These are phyloP conservation scores for Penicillium nucicola DNA, from an alignment of 495 filamentous ascomycete genomes.

Conservation along the genomic window DNA sequence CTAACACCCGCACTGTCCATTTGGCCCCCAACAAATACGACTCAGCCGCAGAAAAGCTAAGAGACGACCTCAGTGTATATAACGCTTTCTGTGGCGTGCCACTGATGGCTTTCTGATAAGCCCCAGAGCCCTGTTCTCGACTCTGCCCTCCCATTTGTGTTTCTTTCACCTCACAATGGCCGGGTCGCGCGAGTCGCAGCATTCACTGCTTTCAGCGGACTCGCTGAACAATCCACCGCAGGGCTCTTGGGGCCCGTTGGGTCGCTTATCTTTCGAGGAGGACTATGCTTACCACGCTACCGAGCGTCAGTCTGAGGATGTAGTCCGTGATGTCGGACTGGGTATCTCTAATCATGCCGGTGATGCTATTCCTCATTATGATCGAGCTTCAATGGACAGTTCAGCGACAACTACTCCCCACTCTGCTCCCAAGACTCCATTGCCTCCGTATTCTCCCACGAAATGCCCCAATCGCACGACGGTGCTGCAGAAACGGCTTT, in stretches of 20 bases:
- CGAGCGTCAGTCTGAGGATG: conserved; percentile 18
- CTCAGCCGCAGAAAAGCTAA: neutral
- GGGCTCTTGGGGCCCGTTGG: conserved; percentile 20
- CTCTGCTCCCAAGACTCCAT: conserved; percentile 2
- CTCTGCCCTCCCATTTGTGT: neutral
- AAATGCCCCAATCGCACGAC: conserved; percentile 19
- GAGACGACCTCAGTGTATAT: neutral
- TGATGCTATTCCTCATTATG: conserved; percentile 6
- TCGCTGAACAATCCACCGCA: conserved; percentile 8
- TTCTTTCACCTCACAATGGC: conserved; percentile 6
- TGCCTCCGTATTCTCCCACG: neutral
- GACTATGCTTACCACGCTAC: conserved; percentile 11
- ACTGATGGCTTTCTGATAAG: no score
- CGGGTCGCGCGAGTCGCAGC: conserved; percentile 20
- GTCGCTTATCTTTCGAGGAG: conserved; percentile 6
- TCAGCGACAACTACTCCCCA: conserved; percentile 6
- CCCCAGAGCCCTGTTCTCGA: no score
- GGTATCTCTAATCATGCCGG: conserved; percentile 15
- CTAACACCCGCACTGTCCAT: no score
- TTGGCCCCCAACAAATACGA: neutral
- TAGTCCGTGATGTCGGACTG: conserved; percentile 18
- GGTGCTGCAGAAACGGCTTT: conserved; percentile 37
- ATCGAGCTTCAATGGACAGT: conserved; percentile 6
- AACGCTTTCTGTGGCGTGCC: neutral
- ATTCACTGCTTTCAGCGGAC: conserved; percentile 15